Evolutionary conservation across 1,284 basidiomycete species (phyloP), one percentile per base, ranked within the genome.

Genomic region (Apiotrichum montevideense): DNA sequence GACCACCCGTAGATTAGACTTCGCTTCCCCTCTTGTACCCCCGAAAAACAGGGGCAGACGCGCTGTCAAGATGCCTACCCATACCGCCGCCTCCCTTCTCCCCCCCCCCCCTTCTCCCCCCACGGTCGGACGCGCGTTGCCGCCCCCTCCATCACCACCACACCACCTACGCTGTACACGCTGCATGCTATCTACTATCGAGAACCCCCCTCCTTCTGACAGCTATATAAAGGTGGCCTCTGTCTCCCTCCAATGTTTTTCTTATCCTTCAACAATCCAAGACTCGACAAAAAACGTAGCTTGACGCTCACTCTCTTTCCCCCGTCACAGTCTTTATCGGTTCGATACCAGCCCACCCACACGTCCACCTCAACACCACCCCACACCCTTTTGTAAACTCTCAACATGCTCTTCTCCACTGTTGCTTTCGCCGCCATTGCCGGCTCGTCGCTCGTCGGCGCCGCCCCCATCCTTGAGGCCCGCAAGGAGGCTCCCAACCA

Each of bases 401-500:
- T 33, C 35, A 49, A 37, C 10, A 75, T 73, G 74, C 61, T 67
- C 65, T 65, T 67, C 61, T 60, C 72, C 76, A 63, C 69, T 76
- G 63, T 67, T 82, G 67, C 70, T 78, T 67, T 82, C 66, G 67
- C 85, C 64, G 81, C 82, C 60, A 66, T 84, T 66, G 76, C 77
- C 60, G 73, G 79, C 32, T 79, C 55, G 77, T 79, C 59, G 14
- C 43, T 77, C 61, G 52, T 59, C 50, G 77, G 84, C 62, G 83
- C 81, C 56, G 80, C 83, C 61, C 66, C 72, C 59, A 29, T 43
- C 50, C 59, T 63, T 82, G 80, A 63, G 50, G 14, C 64, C 73
- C 33, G 79, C 45, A 85, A 82, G 79, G 68, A 61, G 41, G 66
- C 64, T 35, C 73, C 73, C 49, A 35, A 63, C 44, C 51, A 54